Base-by-base conservation (phyloP, 495 filamentous ascomycete genomes). In the Talaromyces liani region DNA sequence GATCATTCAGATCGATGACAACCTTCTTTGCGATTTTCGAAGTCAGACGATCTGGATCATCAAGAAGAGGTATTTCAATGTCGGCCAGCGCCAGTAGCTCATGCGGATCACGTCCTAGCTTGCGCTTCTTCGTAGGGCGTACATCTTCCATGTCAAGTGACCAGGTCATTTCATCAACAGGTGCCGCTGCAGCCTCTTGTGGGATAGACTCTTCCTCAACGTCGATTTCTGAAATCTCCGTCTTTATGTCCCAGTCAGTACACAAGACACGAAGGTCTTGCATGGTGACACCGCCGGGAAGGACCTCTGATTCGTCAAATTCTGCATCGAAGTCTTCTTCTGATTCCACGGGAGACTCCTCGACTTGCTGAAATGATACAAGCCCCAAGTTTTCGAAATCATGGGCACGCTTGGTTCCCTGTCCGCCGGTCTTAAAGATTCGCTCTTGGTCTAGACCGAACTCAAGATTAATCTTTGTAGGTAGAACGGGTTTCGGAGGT, bases 1-100 rank as follows among this genome's bases (percentile, higher is more conserved):
- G 91, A 70, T 99, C 94, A 66, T 93, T 92, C 65, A 96, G 81
- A 67, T 98, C 92, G n/a, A 99, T 82, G 1, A 84, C 83, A 51
- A 95, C 87, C 36, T 81, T 85, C 71, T 90, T 91, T 25, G 88
- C 87, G 63, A 92, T 75, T 63, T 84, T 84, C 4, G 86, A 77
- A 4, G 88, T 90, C 16, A 84, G 82, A 57, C 76, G 68, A 64
- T 84, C 82, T 0, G 87, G 87, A 53, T 89, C 83, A 66, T 88
- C 84, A 59, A 87, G 73, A 6, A 84, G 71, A 0, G 82, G 81
- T 29, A 85, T 66, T 27, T 76, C 74, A 39, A 81, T 76, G 51
- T 82, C 73, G 54, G 72, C 78, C 27, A 80, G 60, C n/a, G 72
- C 72, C 58, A 84, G 66, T 14, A 78, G 65, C 55, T 82, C 77